Conservation (phyloP, 1,284 basidiomycete species). For the Leccinum fuscescens region DNA sequence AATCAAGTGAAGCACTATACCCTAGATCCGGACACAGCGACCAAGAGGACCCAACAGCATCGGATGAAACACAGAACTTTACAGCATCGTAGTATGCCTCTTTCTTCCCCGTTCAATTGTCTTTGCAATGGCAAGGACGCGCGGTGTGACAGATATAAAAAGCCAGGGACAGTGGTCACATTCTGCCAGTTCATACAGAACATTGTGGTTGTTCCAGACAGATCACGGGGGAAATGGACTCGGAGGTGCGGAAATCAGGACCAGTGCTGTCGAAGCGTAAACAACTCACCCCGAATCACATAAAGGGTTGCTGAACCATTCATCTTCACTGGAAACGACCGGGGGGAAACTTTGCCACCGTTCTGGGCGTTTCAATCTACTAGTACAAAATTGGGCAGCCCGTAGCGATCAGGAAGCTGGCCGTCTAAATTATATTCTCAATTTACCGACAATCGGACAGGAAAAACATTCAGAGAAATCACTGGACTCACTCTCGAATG, state of each 20-base stretch:
- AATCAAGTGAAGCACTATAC: not conserved
- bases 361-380: not conserved
- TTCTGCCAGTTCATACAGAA: not conserved
- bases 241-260: not conserved
- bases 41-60: not conserved
- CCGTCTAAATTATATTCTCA: no score
- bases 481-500: no score
- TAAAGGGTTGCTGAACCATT: not conserved
- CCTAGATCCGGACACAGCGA: not conserved
- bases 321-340: not conserved
- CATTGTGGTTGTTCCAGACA: no score
- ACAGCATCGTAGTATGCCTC: not conserved
- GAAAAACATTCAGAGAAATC: no score
- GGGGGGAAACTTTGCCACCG: not conserved
- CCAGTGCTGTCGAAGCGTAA: not conserved
- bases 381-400: not conserved
- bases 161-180: not conserved
- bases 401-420: no score
- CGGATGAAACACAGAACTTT: not conserved
- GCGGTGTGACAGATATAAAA: not conserved
- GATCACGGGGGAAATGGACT: not conserved
- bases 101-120: not conserved
- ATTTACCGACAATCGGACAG: no score
- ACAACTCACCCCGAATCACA: not conserved
- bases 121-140: not conserved